Evolutionary conservation across 192 early-diverging fungal genomes (phyloP).

Genomic region (Backusella morwellensis): DNA sequence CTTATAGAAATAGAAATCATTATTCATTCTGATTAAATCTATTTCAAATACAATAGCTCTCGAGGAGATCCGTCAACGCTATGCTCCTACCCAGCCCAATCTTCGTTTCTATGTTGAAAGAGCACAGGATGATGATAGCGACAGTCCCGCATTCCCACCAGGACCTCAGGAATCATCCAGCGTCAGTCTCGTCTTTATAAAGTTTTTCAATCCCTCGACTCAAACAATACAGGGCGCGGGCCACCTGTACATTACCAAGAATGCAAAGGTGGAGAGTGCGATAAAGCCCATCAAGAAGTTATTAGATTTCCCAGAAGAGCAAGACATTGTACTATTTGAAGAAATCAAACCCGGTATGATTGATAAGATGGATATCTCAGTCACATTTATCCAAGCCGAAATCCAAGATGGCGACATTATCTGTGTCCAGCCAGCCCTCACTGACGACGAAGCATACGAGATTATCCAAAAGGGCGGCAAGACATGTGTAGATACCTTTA

Average conservation of each 20-base stretch:
- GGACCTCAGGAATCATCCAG: slow-evolving; percentile 12
- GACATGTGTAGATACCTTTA: slow-evolving; percentile 64
- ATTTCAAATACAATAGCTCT: slow-evolving; percentile 10
- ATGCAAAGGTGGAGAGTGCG: slow-evolving; percentile 59
- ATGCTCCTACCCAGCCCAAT: slow-evolving; percentile 26
- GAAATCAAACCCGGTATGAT: slow-evolving; percentile 96
- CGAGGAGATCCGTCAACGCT: slow-evolving; percentile 22
- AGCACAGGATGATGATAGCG: slow-evolving; percentile 17
- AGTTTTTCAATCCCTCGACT: slow-evolving; percentile 73
- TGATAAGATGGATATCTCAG: slow-evolving; percentile 63
- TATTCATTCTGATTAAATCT: not conserved
- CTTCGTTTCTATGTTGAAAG: slow-evolving; percentile 54
- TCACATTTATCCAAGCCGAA: slow-evolving; percentile 73
- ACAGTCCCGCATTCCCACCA: slow-evolving; percentile 14
- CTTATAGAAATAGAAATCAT: not conserved
- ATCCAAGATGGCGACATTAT: slow-evolving; percentile 95
- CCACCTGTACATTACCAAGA: slow-evolving; percentile 47
- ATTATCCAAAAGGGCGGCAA: slow-evolving; percentile 33
- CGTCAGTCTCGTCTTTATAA: slow-evolving; percentile 75
- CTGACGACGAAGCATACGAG: slow-evolving; percentile 39
- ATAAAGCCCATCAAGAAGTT: slow-evolving; percentile 53
- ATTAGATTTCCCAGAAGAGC: slow-evolving; percentile 52
- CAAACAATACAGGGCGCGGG: slow-evolving; percentile 60
- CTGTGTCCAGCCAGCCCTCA: slow-evolving; percentile 67
- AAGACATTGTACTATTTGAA: slow-evolving; percentile 52